Percentiles rank a stretch among this genome's conserved stretches.
These are phyloP conservation scores for Quercus agrifolia DNA, from an alignment of 306 rosid genomes.

Conservation along the genomic window DNA sequence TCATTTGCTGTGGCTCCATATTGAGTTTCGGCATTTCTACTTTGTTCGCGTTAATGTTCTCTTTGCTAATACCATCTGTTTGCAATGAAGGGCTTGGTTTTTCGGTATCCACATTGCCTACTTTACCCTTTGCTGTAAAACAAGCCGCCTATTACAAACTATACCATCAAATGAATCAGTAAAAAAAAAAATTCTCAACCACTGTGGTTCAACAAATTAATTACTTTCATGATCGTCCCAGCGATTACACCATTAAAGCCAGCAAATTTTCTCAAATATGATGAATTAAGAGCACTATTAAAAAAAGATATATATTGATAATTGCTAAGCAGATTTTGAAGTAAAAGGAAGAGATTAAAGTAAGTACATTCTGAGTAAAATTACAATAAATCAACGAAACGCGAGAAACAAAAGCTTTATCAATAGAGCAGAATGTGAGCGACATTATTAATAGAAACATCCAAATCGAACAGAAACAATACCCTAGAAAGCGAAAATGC, in stretches of 20 bases:
- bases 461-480: not conserved
- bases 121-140: slow-evolving; percentile 26
- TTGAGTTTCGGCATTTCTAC: slow-evolving; percentile 51
- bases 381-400: not conserved
- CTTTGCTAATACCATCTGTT: slow-evolving; percentile 33
- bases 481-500: not conserved
- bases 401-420: not conserved
- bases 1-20: slow-evolving; percentile 68
- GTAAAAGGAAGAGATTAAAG: not conserved
- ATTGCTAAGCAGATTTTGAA: not conserved
- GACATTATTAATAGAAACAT: not conserved
- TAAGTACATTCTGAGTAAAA: not conserved
- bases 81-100: slow-evolving; percentile 11
- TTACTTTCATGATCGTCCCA: not conserved
- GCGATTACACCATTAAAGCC: not conserved
- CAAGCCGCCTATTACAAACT: not conserved
- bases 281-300: not conserved
- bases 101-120: slow-evolving; percentile 11
- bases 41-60: slow-evolving; percentile 39
- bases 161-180: not conserved
- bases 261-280: not conserved
- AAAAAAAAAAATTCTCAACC: not conserved
- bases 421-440: not conserved
- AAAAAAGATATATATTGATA: not conserved
- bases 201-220: not conserved